These are phyloP conservation scores for Schizosaccharomyces osmophilus DNA, from an alignment of 805 yeast species.

Conservation along the genomic window DNA sequence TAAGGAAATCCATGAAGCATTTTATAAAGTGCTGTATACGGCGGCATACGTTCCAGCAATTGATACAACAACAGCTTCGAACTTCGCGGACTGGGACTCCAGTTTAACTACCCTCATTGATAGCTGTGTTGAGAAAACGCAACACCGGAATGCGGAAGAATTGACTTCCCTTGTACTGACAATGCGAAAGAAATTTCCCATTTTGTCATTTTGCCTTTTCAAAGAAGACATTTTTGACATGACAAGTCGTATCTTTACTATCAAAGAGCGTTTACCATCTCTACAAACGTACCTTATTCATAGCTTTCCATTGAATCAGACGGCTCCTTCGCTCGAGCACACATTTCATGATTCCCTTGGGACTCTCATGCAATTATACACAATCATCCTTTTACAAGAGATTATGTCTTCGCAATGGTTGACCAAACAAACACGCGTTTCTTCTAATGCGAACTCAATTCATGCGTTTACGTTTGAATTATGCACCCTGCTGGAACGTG, in stretches of 20 bases:
- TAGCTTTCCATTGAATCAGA: not conserved
- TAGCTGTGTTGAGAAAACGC: not conserved
- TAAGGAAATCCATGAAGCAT: conserved; percentile 5
- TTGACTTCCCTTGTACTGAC: not conserved
- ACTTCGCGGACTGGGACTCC: not conserved
- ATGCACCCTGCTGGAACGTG: not conserved
- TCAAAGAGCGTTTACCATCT: not conserved
- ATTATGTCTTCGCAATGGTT: not conserved
- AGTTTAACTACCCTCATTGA: not conserved
- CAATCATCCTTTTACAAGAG: not conserved
- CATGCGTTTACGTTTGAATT: not conserved
- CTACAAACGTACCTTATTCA: not conserved
- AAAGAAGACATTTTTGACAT: not conserved
- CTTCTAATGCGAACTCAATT: not conserved
- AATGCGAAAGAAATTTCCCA: not conserved
- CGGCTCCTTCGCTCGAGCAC: not conserved
- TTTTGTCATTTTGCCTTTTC: not conserved
- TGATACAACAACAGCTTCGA: not conserved
- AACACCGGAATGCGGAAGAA: not conserved
- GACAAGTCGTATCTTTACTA: not conserved
- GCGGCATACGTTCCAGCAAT: not conserved
- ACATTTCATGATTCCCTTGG: not conserved
- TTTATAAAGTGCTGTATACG: not conserved
- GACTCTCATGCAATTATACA: not conserved
- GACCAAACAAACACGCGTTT: not conserved